These are phyloP conservation scores for Fusarium fracticaudum DNA, from an alignment of 2,329 filamentous ascomycete species.

Conservation along the genomic window DNA sequence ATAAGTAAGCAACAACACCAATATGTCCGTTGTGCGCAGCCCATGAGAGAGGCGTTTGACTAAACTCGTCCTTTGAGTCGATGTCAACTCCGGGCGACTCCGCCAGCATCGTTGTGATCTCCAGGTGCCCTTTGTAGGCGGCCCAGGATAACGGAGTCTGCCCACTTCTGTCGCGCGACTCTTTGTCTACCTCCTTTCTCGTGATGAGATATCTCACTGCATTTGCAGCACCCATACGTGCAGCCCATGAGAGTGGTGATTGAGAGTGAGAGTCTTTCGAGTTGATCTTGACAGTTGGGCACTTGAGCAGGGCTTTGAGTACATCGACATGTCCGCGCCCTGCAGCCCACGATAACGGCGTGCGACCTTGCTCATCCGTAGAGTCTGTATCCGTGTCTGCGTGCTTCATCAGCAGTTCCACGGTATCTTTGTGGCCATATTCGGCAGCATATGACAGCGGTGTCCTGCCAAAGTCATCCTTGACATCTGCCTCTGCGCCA, in stretches of 20 bases:
- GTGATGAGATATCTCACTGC: neutral
- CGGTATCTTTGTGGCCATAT: neutral
- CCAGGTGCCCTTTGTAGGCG: neutral
- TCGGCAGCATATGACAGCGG: neutral
- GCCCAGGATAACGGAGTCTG: neutral
- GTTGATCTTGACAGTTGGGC: neutral
- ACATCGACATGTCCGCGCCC: neutral
- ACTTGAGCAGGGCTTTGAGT: neutral
- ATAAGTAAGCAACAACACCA: neutral
- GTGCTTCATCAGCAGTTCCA: neutral
- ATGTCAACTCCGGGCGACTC: neutral
- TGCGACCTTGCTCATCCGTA: neutral
- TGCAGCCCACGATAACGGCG: neutral
- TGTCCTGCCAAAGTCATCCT: neutral
- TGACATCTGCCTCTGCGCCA: neutral
- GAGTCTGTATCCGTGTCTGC: neutral
- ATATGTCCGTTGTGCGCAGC: neutral
- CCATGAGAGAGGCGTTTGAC: neutral
- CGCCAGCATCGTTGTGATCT: neutral
- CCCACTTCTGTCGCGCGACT: neutral
- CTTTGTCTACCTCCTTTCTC: neutral
- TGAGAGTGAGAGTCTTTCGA: neutral
- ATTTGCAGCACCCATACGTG: neutral
- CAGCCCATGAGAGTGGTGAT: neutral
- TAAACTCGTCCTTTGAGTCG: neutral